A percentile compares a stretch with the other conserved stretches of the same genome.
Evolutionary conservation across 768 basidiomycete genomes (phyloP).

Genomic region (Atractiella rhizophila): DNA sequence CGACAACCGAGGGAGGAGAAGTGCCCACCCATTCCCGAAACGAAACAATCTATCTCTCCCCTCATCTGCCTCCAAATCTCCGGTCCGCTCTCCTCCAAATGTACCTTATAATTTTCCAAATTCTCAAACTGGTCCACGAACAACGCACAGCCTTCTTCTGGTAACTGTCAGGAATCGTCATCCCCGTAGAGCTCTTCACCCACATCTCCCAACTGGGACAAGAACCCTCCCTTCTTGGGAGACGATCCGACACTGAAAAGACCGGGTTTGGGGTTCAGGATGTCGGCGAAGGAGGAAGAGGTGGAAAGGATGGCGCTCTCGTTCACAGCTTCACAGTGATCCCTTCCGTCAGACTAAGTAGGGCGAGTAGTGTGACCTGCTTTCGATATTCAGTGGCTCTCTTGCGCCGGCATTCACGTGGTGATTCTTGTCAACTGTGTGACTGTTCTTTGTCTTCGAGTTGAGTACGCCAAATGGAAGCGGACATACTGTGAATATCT

Average conservation of each 20-base stretch:
- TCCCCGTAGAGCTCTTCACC: conserved; percentile 2
- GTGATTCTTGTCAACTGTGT: conserved; percentile 86
- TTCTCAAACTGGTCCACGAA: conserved; percentile 99
- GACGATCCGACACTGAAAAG: neutral
- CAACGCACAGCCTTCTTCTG: conserved; percentile 43
- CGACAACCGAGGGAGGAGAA: neutral
- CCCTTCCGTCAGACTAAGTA: neutral
- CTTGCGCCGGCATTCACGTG: conserved; percentile 49
- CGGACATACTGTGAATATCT: conserved; percentile 60
- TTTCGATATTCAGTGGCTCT: conserved; percentile 49
- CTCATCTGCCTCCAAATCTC: conserved; percentile 87
- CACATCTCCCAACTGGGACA: neutral
- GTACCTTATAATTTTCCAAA: conserved; percentile 65
- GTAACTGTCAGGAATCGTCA: conserved; percentile 13
- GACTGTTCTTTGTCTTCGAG: conserved; percentile 80
- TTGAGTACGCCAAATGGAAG: too few relatives aligned
- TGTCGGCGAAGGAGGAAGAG: neutral
- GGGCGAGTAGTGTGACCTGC: conserved; percentile 4
- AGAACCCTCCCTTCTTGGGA: neutral
- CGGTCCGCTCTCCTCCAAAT: conserved; percentile 68
- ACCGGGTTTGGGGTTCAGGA: neutral
- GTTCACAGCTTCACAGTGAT: neutral
- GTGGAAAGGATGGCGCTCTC: neutral
- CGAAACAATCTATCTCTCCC: conserved; percentile 55
- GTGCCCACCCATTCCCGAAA: conserved; percentile 54